Evolutionary conservation across 192 early-diverging fungal species (phyloP).

Genomic region (Coemansia guatemalensis): DNA sequence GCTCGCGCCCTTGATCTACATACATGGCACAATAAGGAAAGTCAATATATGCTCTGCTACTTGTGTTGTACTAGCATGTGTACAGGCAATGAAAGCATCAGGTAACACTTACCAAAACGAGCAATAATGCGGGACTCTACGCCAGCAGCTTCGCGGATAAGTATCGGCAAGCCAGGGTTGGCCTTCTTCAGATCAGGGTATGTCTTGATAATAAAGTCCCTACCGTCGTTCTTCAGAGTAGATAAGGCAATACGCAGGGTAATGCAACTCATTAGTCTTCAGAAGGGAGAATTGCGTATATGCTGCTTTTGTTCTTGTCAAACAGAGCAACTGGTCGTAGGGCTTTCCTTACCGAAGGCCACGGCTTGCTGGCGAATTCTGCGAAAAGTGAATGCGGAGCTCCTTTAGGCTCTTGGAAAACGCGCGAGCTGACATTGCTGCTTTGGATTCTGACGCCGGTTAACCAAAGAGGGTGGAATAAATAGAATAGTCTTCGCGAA

Average conservation of each 20-base stretch:
- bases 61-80: no score
- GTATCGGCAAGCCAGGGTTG: constrained; percentile 87
- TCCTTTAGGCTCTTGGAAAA: constrained; percentile 77
- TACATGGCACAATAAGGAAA: constrained; percentile 2
- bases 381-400: constrained; percentile 88
- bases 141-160: constrained; percentile 84
- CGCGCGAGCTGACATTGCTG: constrained; percentile 36
- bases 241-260: background rate
- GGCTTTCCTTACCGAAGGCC: constrained; percentile 68
- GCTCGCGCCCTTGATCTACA: constrained; percentile 79
- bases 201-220: constrained; percentile 81
- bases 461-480: no score
- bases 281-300: background rate
- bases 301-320: background rate
- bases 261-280: background rate
- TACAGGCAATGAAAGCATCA: no score
- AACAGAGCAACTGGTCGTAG: background rate
- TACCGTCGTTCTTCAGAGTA: constrained; percentile 34
- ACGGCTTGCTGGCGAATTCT: constrained; percentile 71
- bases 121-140: constrained; percentile 87
- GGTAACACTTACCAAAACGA: constrained; percentile 72
- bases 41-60: background rate
- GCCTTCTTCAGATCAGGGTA: constrained; percentile 79
- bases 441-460: no score
- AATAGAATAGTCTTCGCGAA: no score